Conservation (phyloP, 331 rosid species). For the Ulmus americana region DNA sequence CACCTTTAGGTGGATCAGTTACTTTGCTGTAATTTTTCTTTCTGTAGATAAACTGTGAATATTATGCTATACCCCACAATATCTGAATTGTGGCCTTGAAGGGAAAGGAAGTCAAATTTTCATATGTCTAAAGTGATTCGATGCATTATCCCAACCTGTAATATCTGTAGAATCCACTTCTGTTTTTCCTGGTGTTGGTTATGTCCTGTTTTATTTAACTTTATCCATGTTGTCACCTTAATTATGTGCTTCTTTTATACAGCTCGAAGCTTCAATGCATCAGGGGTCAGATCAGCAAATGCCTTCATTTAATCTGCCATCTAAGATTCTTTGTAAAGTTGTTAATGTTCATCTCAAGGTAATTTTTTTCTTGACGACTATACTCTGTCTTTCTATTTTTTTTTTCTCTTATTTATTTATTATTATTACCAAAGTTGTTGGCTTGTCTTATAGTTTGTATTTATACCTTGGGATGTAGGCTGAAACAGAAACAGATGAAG, state of each 20-base stretch:
- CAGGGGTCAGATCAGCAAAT: conserved; percentile 86
- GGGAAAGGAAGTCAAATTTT: neutral
- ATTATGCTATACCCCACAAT: neutral
- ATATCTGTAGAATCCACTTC: neutral
- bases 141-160: neutral
- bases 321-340: conserved; percentile 87
- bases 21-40: too few species aligned
- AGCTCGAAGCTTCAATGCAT: conserved; percentile 99
- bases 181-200: conserved; percentile 4
- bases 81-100: neutral
- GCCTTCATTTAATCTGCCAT: conserved; percentile 88
- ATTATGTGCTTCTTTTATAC: conserved; percentile 6
- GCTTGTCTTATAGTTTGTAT: conserved; percentile 4
- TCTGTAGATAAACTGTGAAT: too few species aligned
- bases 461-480: conserved; percentile 53
- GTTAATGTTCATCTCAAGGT: conserved; percentile 85
- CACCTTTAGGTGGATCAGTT: too few species aligned
- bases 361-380: conserved; percentile 26
- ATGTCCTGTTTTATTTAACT: conserved; percentile 1
- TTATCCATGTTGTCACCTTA: neutral
- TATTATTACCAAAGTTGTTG: conserved; percentile 11
- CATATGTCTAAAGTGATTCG: too few species aligned
- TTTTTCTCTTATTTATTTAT: neutral
- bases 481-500: conserved; percentile 96
- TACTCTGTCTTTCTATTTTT: conserved; percentile 3